phyloP scores from a whole-genome alignment of 78 protist species.

The Dictyostelium discoideum region DNA sequence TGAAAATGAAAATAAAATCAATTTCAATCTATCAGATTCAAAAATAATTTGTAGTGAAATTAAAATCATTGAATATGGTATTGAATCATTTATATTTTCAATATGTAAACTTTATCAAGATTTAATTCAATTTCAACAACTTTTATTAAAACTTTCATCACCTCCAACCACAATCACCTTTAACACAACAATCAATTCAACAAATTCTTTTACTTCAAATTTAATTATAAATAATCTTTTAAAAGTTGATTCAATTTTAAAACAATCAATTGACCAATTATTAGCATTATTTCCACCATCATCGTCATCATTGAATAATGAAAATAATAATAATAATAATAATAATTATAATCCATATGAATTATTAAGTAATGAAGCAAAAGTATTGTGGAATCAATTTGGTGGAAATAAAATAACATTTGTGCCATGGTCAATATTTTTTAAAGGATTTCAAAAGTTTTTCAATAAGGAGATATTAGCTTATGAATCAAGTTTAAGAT shows the following conservation, averaged over 20 bases:
- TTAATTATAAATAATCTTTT: neutral
- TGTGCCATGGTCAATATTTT: slow-evolving; percentile 29
- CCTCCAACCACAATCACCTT: neutral
- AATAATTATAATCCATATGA: neutral
- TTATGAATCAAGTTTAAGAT: slow-evolving; percentile 6
- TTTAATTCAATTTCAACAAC: neutral
- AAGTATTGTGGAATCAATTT: slow-evolving; percentile 38
- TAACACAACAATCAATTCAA: neutral
- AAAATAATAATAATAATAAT: no score
- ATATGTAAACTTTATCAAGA: neutral
- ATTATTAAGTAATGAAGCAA: slow-evolving; percentile 17
- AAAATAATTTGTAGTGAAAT: neutral
- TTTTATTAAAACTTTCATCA: neutral
- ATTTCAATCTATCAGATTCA: neutral
- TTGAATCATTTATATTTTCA: neutral
- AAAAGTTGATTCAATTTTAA: slow-evolving; percentile 49
- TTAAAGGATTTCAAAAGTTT: slow-evolving; percentile 5
- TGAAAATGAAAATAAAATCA: neutral
- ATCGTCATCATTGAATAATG: neutral
- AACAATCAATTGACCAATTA: slow-evolving; percentile 64
- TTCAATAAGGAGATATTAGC: neutral
- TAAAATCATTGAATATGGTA: neutral
- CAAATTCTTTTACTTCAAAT: neutral
- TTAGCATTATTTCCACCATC: slow-evolving; percentile 20
- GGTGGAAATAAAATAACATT: slow-evolving; percentile 25